These are phyloP conservation scores for Picea sitchensis DNA, from an alignment of 75 land plant genomes.

Conservation along the genomic window DNA sequence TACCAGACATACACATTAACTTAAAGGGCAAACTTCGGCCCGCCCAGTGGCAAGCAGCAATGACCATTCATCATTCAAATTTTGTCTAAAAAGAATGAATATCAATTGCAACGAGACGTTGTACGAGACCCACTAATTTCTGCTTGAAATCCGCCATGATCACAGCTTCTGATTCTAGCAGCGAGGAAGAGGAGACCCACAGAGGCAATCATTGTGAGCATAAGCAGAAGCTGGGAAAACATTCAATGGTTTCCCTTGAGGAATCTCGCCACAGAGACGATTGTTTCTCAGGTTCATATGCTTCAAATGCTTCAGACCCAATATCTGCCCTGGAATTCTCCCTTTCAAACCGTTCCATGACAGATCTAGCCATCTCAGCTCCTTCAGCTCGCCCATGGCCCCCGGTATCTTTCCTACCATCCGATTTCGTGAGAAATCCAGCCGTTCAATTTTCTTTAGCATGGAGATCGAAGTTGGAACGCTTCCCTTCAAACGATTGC, in stretches of 20 bases:
- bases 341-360: slow-evolving; percentile 56
- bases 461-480: slow-evolving; percentile 65
- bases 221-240: slow-evolving; percentile 44
- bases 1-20: too few relatives aligned
- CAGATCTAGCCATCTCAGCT: slow-evolving; percentile 59
- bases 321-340: slow-evolving; percentile 50
- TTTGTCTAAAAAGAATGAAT: too few relatives aligned
- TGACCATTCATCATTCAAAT: too few relatives aligned
- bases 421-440: slow-evolving; percentile 53
- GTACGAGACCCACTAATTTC: too few relatives aligned
- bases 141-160: background rate
- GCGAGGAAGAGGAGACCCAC: slow-evolving; percentile 68
- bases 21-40: too few relatives aligned
- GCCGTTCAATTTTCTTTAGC: slow-evolving; percentile 29
- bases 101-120: too few relatives aligned
- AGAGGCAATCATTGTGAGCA: slow-evolving; percentile 68
- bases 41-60: too few relatives aligned
- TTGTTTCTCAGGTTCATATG: slow-evolving; percentile 63
- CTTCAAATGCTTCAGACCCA: slow-evolving; percentile 20
- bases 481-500: slow-evolving; percentile 54
- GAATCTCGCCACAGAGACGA: slow-evolving; percentile 63
- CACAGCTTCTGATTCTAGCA: slow-evolving; percentile 22
- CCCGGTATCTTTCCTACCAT: slow-evolving; percentile 52
- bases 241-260: slow-evolving; percentile 55
- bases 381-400: slow-evolving; percentile 37